Percentiles rank a stretch among this genome's conserved stretches.
phyloP scores from a whole-genome alignment of 2,329 filamentous ascomycete species.

The Chaetomiaceae sp. region DNA sequence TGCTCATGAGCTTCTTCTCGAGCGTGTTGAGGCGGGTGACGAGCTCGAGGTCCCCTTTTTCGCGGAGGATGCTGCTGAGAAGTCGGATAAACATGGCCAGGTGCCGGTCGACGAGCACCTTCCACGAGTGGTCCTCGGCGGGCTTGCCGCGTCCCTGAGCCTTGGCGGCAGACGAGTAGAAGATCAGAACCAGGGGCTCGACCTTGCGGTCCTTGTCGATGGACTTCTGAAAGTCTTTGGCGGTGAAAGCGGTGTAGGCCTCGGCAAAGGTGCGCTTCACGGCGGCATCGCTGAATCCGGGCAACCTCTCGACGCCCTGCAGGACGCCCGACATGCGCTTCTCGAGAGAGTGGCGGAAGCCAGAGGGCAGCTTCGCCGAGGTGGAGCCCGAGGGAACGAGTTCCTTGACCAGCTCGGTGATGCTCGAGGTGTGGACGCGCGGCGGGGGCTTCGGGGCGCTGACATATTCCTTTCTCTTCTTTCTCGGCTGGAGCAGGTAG shows the following conservation, averaged over 20 bases:
- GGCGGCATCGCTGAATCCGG: constrained; percentile 83
- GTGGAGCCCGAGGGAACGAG: constrained; percentile 50
- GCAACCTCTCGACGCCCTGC: constrained; percentile 74
- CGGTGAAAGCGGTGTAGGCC: constrained; percentile 90
- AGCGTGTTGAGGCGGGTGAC: constrained; percentile 72
- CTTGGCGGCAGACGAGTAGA: constrained; percentile 91
- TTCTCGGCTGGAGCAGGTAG: constrained; percentile 86
- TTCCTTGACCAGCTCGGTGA: constrained; percentile 85
- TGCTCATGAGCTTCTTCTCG: constrained; percentile 88
- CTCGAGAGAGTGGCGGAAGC: constrained; percentile 49
- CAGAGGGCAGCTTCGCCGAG: constrained; percentile 54
- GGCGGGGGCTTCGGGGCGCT: constrained; percentile 58
- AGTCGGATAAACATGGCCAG: constrained; percentile 91
- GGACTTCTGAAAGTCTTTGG: constrained; percentile 78
- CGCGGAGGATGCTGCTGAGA: constrained; percentile 72
- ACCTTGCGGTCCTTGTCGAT: constrained; percentile 93
- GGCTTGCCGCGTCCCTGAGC: constrained; percentile 71
- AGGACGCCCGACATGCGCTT: constrained; percentile 79
- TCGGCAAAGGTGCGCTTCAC: constrained; percentile 93
- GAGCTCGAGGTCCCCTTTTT: constrained; percentile 78
- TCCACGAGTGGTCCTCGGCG: constrained; percentile 82
- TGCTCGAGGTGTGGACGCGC: constrained; percentile 63
- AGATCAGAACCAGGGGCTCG: constrained; percentile 90
- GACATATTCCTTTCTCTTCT: constrained; percentile 85
- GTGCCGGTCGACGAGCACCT: constrained; percentile 86